Evolutionary conservation across 2,329 filamentous ascomycete species (phyloP).

Genomic region (Trichoderma breve): DNA sequence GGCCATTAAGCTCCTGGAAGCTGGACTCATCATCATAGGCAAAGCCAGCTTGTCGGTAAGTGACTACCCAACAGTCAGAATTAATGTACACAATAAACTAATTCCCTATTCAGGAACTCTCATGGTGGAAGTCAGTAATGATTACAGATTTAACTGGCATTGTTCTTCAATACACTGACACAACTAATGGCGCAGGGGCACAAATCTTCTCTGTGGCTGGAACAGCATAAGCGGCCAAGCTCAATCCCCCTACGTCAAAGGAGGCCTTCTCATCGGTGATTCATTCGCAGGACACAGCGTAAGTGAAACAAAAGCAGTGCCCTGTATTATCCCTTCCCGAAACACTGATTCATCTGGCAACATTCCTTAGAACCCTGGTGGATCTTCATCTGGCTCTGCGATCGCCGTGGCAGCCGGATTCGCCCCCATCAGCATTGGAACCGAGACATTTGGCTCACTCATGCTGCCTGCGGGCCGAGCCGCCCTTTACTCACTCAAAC

Average conservation of each 20-base stretch:
- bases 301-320: neutral
- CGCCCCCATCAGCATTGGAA: conserved; percentile 55
- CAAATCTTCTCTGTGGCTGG: conserved; percentile 18
- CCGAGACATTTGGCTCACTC: conserved; percentile 51
- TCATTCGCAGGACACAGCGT: conserved; percentile 20
- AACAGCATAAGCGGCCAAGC: conserved; percentile 22
- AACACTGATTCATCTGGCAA: neutral
- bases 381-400: conserved; percentile 55
- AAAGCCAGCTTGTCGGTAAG: conserved; percentile 2
- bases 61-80: neutral
- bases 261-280: conserved; percentile 15
- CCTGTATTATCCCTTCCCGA: neutral
- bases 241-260: conserved; percentile 20
- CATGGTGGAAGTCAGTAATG: neutral
- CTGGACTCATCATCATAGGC: neutral
- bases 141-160: too few species aligned
- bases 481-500: conserved; percentile 22
- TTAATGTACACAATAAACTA: neutral
- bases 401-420: conserved; percentile 53
- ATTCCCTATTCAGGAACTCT: neutral
- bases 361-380: conserved; percentile 37
- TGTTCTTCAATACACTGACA: neutral
- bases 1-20: neutral
- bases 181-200: neutral
- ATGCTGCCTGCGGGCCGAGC: conserved; percentile 19